Percentiles rank a stretch among this genome's conserved stretches.
phyloP scores from a whole-genome alignment of 805 yeast genomes.

The Spathaspora girioi region DNA sequence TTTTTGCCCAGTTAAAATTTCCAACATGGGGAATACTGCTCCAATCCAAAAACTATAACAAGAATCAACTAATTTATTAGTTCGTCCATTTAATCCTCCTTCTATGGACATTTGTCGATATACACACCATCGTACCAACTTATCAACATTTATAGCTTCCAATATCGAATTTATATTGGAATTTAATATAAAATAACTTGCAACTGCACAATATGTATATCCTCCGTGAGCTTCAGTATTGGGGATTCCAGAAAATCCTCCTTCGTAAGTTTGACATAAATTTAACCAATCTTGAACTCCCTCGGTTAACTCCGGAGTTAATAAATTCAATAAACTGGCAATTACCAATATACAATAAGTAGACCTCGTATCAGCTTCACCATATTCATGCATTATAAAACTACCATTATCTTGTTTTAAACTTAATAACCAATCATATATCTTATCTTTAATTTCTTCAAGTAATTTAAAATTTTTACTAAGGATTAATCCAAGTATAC shows the following conservation, averaged over 20 bases:
- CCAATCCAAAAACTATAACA: conserved; percentile 98
- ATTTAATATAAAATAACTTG: conserved; percentile 53
- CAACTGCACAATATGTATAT: conserved; percentile 83
- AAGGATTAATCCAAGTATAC: conserved; percentile 56
- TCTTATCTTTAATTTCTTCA: conserved; percentile 26
- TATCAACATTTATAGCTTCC: conserved; percentile 36
- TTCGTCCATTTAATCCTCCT: conserved; percentile 86
- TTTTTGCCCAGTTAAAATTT: conserved; percentile 33
- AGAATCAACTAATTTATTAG: conserved; percentile 92
- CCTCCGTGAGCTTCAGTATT: conserved; percentile 94
- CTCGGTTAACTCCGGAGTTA: conserved; percentile 55
- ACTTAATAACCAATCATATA: conserved; percentile 62
- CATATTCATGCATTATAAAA: conserved; percentile 68
- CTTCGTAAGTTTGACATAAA: conserved; percentile 85
- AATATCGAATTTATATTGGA: conserved; percentile 24
- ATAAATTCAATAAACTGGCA: conserved; percentile 60
- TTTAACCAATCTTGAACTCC: conserved; percentile 59
- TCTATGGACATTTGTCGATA: conserved; percentile 69
- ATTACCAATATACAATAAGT: conserved; percentile 80
- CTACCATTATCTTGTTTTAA: conserved; percentile 73
- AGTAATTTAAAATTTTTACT: conserved; percentile 37
- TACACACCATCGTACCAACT: conserved; percentile 62
- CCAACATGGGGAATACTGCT: conserved; percentile 63
- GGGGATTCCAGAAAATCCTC: conserved; percentile 89
- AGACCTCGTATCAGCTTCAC: conserved; percentile 85